Evolutionary conservation across 148 eudicot genomes (phyloP), one percentile per base, ranked within the genome.

Genomic region (Rhododendron vialii): DNA sequence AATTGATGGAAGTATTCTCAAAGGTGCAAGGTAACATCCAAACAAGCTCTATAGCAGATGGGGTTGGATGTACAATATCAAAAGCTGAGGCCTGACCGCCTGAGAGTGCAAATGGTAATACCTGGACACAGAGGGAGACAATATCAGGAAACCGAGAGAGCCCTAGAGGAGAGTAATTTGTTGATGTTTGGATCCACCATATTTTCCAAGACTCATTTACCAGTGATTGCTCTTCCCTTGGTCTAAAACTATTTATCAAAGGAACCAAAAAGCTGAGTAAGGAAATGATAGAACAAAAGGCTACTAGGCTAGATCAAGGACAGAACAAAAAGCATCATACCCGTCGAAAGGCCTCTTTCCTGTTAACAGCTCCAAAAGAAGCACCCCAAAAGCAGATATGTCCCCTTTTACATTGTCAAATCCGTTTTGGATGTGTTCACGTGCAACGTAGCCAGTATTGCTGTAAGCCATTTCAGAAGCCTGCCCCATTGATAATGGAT

Each of bases 381-480:
- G 43, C 43, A 5, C 43, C 43, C 43, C 43, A 38, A 93, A 96
- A 87, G 98, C 95, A 69, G 92, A 96, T 48, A 94, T 91, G 86
- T 96, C 99, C 78, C 93, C 89, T 90, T 94, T 96, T 82, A 86
- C 82, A 89, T 88, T 90, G 51, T 88, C 91, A 50, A 55, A 74
- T 74, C 95, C 96, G 69, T 89, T 85, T 84, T 91, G 92, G 73
- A 92, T 90, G 63, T 91, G 87, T 87, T 95, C 98, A 50, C 96
- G 96, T 81, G 98, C 93, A 86, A 92, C 87, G 89, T 94, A 95
- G 84, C 97, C 97, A 78, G 92, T 85, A 82, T 95, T 90, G 67
- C 87, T 88, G 41, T 93, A 91, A 82, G 98, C 98, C 95, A 94
- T 92, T 91, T 96, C 98, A 35, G 98, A 92, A 86, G 98, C 99